Conservation (phyloP, 2,329 filamentous ascomycete species). For the Arthrobotrys entomopaga region DNA sequence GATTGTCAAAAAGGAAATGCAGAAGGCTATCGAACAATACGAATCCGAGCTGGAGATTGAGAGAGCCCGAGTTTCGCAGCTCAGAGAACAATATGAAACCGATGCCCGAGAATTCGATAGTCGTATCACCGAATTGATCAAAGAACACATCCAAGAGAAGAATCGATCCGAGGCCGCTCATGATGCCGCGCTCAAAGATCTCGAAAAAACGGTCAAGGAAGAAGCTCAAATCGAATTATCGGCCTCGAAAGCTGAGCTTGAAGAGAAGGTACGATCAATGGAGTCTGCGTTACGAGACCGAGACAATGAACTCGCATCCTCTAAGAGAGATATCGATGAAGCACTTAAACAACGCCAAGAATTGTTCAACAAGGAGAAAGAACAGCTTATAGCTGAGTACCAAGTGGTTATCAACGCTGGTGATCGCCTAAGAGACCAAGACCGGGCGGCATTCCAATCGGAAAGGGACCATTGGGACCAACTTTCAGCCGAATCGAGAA, state of each 20-base stretch:
- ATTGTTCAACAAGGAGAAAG: constrained; percentile 40
- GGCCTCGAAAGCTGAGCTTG: constrained; percentile 22
- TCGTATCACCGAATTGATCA: constrained; percentile 31
- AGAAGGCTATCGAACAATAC: constrained; percentile 5
- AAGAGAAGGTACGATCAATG: constrained; percentile 18
- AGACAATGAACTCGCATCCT: constrained; percentile 27
- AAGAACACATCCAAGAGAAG: constrained; percentile 33
- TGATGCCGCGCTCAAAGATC: constrained; percentile 6
- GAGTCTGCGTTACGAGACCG: constrained; percentile 12
- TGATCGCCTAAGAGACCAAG: constrained; percentile 40
- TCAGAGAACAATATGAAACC: constrained; percentile 31
- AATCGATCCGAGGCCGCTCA: constrained; percentile 12
- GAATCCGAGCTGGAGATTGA: constrained; percentile 31
- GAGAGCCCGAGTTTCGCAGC: constrained; percentile 8
- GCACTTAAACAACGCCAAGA: constrained; percentile 26
- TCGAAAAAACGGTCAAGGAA: constrained; percentile 23
- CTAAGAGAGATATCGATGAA: constrained; percentile 2
- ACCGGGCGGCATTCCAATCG: constrained; percentile 24
- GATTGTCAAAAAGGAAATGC: constrained; percentile 18
- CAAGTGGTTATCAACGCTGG: constrained; percentile 46
- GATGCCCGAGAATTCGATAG: constrained; percentile 31
- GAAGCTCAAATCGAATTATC: constrained; percentile 14
- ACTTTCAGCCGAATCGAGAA: constrained; percentile 23
- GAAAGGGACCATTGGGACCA: constrained; percentile 30
- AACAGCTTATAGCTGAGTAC: constrained; percentile 42